Evolutionary conservation across 768 basidiomycete species (phyloP).

Genomic region (Termitomyces bulborhizus): DNA sequence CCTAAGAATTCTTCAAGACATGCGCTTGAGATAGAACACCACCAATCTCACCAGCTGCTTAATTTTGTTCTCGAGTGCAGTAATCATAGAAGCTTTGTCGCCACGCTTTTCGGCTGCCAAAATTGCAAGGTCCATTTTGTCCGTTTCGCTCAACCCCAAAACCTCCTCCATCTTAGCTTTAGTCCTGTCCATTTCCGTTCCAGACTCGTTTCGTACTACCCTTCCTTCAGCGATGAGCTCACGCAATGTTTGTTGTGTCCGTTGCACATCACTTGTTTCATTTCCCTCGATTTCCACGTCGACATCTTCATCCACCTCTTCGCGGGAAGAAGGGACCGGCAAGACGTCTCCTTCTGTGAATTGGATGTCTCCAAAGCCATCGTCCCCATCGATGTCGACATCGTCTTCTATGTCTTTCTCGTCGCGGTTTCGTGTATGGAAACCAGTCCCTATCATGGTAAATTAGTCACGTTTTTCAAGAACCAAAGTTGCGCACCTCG

Average conservation of each 20-base stretch:
- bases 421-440: constrained; percentile 52
- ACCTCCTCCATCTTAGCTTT: constrained; percentile 33
- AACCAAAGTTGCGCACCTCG: constrained; percentile 30
- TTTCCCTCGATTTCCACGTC: constrained; percentile 39
- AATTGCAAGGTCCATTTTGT: constrained; percentile 44
- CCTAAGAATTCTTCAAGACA: constrained; percentile 24
- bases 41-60: constrained; percentile 39
- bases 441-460: constrained; percentile 55
- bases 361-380: constrained; percentile 63
- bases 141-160: constrained; percentile 34
- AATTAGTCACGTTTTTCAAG: neutral
- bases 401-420: constrained; percentile 71
- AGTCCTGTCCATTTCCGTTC: constrained; percentile 14
- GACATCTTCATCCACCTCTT: constrained; percentile 27
- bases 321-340: constrained; percentile 21
- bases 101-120: constrained; percentile 40
- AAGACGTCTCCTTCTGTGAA: constrained; percentile 74
- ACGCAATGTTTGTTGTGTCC: constrained; percentile 33
- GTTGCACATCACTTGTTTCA: constrained; percentile 24
- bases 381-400: constrained; percentile 76
- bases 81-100: constrained; percentile 40
- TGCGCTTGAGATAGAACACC: neutral
- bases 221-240: constrained; percentile 53
- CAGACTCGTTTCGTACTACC: constrained; percentile 20
- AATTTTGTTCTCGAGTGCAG: constrained; percentile 58